Evolutionary conservation across 148 eudicot genomes (phyloP).

Genomic region (Persicaria tinctoria): DNA sequence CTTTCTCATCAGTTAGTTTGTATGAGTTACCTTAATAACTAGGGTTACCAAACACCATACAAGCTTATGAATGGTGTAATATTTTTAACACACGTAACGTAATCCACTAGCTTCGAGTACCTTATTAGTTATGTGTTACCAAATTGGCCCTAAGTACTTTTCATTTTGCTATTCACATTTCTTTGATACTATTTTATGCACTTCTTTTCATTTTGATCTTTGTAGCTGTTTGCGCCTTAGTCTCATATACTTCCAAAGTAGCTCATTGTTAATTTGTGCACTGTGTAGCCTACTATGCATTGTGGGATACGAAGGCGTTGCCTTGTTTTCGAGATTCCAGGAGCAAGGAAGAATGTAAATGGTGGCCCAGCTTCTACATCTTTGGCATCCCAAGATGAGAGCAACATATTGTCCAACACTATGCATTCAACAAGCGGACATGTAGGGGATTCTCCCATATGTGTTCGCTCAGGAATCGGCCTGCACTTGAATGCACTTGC

Average conservation of each 20-base stretch:
- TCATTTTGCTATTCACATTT: not conserved
- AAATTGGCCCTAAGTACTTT: no score
- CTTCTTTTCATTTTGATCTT: not conserved
- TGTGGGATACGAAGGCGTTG: slow-evolving; percentile 84
- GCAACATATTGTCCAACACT: slow-evolving; percentile 19
- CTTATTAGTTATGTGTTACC: no score
- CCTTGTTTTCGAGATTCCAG: slow-evolving; percentile 71
- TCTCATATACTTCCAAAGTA: not conserved
- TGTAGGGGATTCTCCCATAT: slow-evolving; percentile 32
- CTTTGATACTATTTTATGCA: not conserved
- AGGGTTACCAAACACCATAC: no score
- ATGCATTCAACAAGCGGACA: slow-evolving; percentile 27
- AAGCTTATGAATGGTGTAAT: not conserved
- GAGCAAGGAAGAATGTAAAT: slow-evolving; percentile 42
- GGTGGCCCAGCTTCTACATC: slow-evolving; percentile 31
- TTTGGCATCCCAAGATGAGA: slow-evolving; percentile 29
- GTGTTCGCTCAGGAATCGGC: slow-evolving; percentile 69
- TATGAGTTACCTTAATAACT: no score
- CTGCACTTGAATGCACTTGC: slow-evolving; percentile 93
- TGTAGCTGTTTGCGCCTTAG: not conserved
- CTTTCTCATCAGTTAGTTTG: no score
- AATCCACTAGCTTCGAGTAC: not conserved
- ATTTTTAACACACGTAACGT: not conserved
- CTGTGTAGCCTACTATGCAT: slow-evolving; percentile 42
- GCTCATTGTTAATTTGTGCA: not conserved